These are phyloP conservation scores for Neofusicoccum laricinum DNA, from an alignment of 2,329 filamentous ascomycete genomes.

Conservation along the genomic window DNA sequence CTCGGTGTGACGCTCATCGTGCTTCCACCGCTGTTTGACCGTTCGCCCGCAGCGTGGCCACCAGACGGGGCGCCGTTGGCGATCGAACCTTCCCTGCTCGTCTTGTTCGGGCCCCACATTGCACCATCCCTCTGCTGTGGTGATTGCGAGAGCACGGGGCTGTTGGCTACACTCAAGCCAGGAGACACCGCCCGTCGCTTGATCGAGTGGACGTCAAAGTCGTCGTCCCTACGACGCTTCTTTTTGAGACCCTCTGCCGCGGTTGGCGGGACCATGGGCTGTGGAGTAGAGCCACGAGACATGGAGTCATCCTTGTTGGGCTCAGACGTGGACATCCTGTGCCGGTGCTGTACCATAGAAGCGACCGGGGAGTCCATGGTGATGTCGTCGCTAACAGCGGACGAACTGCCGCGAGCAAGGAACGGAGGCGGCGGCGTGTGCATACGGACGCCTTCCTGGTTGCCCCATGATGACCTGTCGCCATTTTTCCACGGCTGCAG, in stretches of 20 bases:
- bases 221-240: conserved; percentile 85
- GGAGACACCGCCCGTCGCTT: conserved; percentile 91
- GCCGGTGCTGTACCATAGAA: conserved; percentile 17
- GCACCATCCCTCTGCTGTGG: conserved; percentile 70
- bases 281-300: conserved; percentile 37
- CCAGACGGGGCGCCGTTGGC: conserved; percentile 33
- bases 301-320: conserved; percentile 3
- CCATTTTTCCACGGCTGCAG: conserved; percentile 68
- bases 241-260: conserved; percentile 42
- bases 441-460: conserved; percentile 64
- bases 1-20: conserved; percentile 43
- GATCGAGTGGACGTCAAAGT: conserved; percentile 82
- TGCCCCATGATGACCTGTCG: conserved; percentile 74
- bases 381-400: conserved; percentile 63
- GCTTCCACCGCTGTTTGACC: conserved; percentile 48
- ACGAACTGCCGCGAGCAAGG: conserved; percentile 55
- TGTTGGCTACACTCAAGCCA: conserved; percentile 86
- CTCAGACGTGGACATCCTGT: conserved; percentile 24
- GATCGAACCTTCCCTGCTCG: conserved; percentile 55
- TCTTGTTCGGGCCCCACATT: conserved; percentile 66
- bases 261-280: conserved; percentile 34
- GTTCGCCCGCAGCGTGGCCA: conserved; percentile 50
- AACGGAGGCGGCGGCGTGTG: conserved; percentile 61
- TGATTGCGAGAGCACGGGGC: conserved; percentile 76
- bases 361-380: conserved; percentile 65